Conservation (phyloP, 2,329 filamentous ascomycete genomes). For the Didymella lethalis region DNA sequence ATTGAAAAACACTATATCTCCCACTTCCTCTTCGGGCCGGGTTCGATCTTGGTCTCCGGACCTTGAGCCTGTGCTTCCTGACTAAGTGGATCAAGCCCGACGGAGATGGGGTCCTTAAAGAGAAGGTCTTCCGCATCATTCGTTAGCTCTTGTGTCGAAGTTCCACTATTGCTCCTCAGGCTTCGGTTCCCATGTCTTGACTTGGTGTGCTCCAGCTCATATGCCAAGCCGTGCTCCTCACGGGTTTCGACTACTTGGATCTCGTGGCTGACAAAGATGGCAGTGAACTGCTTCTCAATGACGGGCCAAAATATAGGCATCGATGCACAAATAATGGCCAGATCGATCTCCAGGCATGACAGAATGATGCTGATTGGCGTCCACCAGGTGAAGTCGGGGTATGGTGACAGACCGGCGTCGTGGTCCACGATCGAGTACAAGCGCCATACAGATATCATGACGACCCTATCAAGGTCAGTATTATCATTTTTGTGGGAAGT, state of each 20-base stretch:
- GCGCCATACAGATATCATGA: slow-evolving; percentile 43
- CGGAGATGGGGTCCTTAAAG: slow-evolving; percentile 32
- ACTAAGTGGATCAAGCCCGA: slow-evolving; percentile 38
- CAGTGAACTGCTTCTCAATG: slow-evolving; percentile 34
- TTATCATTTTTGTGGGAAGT: neutral
- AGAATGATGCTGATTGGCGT: slow-evolving; percentile 38
- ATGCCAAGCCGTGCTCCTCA: slow-evolving; percentile 35
- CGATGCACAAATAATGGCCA: slow-evolving; percentile 47
- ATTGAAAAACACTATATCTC: slow-evolving; percentile 21
- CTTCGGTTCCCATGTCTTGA: slow-evolving; percentile 23
- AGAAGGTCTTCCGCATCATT: slow-evolving; percentile 17
- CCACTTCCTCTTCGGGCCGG: slow-evolving; percentile 35
- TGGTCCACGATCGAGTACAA: slow-evolving; percentile 39
- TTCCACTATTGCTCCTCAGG: slow-evolving; percentile 36
- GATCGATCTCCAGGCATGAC: slow-evolving; percentile 44
- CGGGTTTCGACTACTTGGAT: slow-evolving; percentile 44
- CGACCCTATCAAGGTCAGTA: slow-evolving; percentile 37
- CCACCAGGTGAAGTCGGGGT: slow-evolving; percentile 46
- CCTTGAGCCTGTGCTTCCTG: slow-evolving; percentile 20
- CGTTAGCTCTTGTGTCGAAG: slow-evolving; percentile 34
- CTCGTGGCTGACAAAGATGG: slow-evolving; percentile 47
- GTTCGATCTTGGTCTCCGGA: slow-evolving; percentile 36
- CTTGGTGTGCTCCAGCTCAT: slow-evolving; percentile 39
- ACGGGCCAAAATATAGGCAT: slow-evolving; percentile 51
- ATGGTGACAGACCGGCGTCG: slow-evolving; percentile 42